phyloP scores from a whole-genome alignment of 2,329 filamentous ascomycete genomes.

The Sclerotinia sclerotiorum region DNA sequence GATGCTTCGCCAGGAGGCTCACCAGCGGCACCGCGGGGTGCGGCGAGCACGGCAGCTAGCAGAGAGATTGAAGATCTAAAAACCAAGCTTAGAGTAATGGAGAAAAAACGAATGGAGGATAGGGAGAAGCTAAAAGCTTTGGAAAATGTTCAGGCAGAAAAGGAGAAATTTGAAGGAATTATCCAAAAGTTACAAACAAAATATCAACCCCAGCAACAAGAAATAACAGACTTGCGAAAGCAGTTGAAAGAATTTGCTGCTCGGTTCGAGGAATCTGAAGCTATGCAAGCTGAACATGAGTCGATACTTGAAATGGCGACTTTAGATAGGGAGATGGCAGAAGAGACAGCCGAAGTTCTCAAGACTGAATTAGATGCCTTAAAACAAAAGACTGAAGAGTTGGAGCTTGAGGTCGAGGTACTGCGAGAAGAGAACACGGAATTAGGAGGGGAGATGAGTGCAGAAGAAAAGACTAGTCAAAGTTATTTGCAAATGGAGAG shows the following conservation, averaged over 20 bases:
- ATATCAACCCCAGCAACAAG: slow-evolving; percentile 79
- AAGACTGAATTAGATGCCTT: slow-evolving; percentile 78
- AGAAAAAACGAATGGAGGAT: slow-evolving; percentile 83
- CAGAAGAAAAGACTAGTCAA: slow-evolving; percentile 81
- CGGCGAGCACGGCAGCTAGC: slow-evolving; percentile 35
- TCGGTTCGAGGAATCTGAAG: slow-evolving; percentile 67
- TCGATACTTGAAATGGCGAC: slow-evolving; percentile 81
- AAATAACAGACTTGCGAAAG: slow-evolving; percentile 73
- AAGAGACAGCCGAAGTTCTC: slow-evolving; percentile 81
- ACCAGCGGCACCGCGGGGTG: slow-evolving; percentile 32
- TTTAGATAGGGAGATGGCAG: slow-evolving; percentile 92
- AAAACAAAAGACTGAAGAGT: slow-evolving; percentile 75
- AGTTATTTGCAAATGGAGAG: slow-evolving; percentile 91
- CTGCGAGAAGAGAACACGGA: slow-evolving; percentile 84
- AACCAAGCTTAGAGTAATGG: slow-evolving; percentile 80
- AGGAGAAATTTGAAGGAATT: slow-evolving; percentile 76
- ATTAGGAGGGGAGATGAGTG: slow-evolving; percentile 77
- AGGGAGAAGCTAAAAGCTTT: slow-evolving; percentile 79
- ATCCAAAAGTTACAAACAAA: slow-evolving; percentile 90
- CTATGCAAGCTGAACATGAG: slow-evolving; percentile 80
- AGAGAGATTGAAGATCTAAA: slow-evolving; percentile 83
- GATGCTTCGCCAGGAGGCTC: slow-evolving; percentile 34
- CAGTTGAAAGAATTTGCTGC: slow-evolving; percentile 74
- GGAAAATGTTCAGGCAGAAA: slow-evolving; percentile 72
- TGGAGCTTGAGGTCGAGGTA: slow-evolving; percentile 85